phyloP scores from a whole-genome alignment of 2,329 filamentous ascomycete genomes.

The Tolypocladium ovalisporum region DNA sequence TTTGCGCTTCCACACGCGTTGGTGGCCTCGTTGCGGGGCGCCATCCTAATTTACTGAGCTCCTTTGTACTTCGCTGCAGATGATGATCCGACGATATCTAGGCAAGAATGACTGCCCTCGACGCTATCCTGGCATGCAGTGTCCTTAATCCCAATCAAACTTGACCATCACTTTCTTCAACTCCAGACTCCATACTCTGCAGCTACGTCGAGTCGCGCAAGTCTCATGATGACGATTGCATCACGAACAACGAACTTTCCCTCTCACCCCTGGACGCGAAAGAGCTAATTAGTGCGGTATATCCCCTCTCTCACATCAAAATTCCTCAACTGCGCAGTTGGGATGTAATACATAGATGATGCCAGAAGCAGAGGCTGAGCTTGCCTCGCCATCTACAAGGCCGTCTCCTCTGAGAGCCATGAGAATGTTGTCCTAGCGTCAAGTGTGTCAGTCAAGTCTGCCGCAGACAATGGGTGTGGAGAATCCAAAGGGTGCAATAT shows the following conservation, averaged over 20 bases:
- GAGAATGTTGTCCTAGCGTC: constrained; percentile 72
- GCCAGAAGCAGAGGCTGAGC: constrained; percentile 22
- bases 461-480: not conserved
- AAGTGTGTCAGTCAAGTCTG: constrained; percentile 21
- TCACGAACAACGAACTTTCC: not conserved
- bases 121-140: not conserved
- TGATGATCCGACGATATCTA: not conserved
- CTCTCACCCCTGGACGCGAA: not conserved
- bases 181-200: constrained; percentile 5
- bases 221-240: not conserved
- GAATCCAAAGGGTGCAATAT: not conserved
- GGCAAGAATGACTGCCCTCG: not conserved
- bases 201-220: not conserved
- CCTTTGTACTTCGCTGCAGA: not conserved
- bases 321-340: constrained; percentile 74
- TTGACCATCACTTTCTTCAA: not conserved
- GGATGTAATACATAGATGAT: constrained; percentile 86
- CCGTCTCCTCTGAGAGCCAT: constrained; percentile 63
- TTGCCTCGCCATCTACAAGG: constrained; percentile 36
- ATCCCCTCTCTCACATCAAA: constrained; percentile 17
- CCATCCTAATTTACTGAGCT: not conserved
- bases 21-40: not conserved
- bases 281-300: no score
- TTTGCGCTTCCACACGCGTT: not conserved
- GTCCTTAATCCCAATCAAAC: not conserved